Conservation (phyloP, 1,284 basidiomycete genomes). For the Apiotrichum veenhuisii region DNA sequence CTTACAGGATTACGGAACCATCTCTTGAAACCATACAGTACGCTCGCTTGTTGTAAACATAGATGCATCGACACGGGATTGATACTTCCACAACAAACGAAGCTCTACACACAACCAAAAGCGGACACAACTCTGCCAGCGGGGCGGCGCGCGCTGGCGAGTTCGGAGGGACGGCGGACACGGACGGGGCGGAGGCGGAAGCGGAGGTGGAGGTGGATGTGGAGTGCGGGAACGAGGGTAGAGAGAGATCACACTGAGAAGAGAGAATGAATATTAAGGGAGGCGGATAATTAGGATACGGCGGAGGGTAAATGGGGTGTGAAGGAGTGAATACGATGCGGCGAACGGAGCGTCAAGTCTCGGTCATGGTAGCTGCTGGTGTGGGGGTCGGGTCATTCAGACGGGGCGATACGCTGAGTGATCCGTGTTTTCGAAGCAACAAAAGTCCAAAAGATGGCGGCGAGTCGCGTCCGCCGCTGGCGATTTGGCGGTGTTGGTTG, state of each 20-base stretch:
- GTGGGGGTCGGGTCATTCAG: too few relatives aligned
- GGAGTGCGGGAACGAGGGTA: too few relatives aligned
- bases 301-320: not conserved
- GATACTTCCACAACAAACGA: slow-evolving; percentile 3
- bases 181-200: too few relatives aligned
- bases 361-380: too few relatives aligned
- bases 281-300: not conserved
- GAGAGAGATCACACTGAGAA: too few relatives aligned
- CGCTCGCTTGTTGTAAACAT: slow-evolving; percentile 1
- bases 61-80: slow-evolving; percentile 4
- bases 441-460: too few relatives aligned
- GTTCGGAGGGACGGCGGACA: not conserved
- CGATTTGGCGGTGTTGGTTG: not conserved
- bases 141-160: not conserved
- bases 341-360: too few relatives aligned
- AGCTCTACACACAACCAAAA: not conserved
- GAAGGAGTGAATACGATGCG: not conserved
- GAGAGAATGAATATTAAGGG: too few relatives aligned
- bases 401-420: too few relatives aligned
- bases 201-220: too few relatives aligned
- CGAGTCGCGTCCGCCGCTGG: not conserved
- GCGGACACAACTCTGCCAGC: not conserved
- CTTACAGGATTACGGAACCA: too few relatives aligned
- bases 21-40: not conserved
- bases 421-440: too few relatives aligned